Percentiles rank a stretch among this genome's conserved stretches.
Conservation (phyloP, 1,284 basidiomycete species). For the Tilletia walkeri region DNA sequence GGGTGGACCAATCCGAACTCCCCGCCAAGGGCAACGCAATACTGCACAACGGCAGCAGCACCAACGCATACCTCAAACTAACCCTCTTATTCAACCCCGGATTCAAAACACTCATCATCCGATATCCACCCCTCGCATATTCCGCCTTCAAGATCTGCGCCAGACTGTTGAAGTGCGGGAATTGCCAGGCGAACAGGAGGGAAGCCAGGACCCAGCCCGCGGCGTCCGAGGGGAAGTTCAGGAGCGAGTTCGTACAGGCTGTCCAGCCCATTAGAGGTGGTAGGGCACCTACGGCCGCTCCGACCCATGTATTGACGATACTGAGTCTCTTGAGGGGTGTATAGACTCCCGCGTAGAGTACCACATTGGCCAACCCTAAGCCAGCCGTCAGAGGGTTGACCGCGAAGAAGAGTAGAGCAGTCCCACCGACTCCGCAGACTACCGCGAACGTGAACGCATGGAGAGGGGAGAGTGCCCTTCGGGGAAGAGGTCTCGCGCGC, state of each 20-base stretch:
- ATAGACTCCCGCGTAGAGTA: constrained; percentile 86
- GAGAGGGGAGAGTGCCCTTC: constrained; percentile 73
- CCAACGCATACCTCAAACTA: constrained; percentile 75
- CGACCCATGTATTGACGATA: constrained; percentile 92
- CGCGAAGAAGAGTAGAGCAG: constrained; percentile 74
- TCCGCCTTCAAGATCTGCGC: constrained; percentile 80
- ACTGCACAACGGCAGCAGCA: constrained; percentile 78
- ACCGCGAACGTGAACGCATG: constrained; percentile 81
- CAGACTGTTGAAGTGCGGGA: constrained; percentile 96
- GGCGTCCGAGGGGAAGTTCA: constrained; percentile 64
- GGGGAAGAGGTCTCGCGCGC: constrained; percentile 81
- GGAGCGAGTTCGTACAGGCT: constrained; percentile 74
- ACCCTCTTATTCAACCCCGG: constrained; percentile 82
- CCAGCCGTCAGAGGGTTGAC: constrained; percentile 84
- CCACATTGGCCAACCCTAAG: constrained; percentile 80
- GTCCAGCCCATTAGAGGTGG: constrained; percentile 99
- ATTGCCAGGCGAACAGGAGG: constrained; percentile 89
- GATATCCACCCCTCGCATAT: constrained; percentile 90
- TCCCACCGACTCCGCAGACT: constrained; percentile 73
- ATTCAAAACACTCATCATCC: constrained; percentile 82
- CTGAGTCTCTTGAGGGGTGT: constrained; percentile 89
- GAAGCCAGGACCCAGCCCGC: constrained; percentile 47
- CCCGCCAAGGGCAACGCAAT: constrained; percentile 60
- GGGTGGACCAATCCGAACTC: neutral
- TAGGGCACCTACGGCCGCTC: constrained; percentile 83